These are phyloP conservation scores for Boletus sp. DNA, from an alignment of 768 basidiomycete genomes.

Conservation along the genomic window DNA sequence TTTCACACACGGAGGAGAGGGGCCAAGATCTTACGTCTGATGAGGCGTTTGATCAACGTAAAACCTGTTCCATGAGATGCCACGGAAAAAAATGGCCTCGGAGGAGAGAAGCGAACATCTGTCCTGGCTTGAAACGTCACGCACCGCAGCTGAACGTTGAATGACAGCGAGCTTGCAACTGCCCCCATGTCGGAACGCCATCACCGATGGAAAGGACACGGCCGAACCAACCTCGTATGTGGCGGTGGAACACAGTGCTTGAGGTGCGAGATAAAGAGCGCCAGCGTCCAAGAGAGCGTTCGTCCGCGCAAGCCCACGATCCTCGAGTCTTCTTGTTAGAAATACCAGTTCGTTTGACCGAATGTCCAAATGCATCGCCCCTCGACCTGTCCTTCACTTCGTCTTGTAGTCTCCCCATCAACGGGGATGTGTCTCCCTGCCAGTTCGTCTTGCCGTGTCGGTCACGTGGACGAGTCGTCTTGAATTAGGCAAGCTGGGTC, in stretches of 20 bases:
- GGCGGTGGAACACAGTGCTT: not conserved
- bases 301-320: not conserved
- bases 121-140: not conserved
- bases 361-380: not conserved
- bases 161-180: not conserved
- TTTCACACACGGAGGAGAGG: not conserved
- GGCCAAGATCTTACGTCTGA: conserved; percentile 8
- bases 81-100: not conserved
- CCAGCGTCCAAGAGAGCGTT: not conserved
- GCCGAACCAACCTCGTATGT: not conserved
- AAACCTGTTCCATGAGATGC: not conserved
- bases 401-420: no score
- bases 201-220: not conserved
- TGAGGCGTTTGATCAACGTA: not conserved
- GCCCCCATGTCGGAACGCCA: not conserved
- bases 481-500: no score
- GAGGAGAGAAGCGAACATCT: not conserved
- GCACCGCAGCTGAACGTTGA: not conserved
- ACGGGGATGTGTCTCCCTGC: no score
- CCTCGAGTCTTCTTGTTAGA: not conserved
- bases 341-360: not conserved
- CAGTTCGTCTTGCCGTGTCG: no score
- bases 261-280: not conserved
- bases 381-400: not conserved
- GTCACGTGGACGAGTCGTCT: no score